phyloP scores from a whole-genome alignment of 345 rosid species.

The Syzygium jambos region DNA sequence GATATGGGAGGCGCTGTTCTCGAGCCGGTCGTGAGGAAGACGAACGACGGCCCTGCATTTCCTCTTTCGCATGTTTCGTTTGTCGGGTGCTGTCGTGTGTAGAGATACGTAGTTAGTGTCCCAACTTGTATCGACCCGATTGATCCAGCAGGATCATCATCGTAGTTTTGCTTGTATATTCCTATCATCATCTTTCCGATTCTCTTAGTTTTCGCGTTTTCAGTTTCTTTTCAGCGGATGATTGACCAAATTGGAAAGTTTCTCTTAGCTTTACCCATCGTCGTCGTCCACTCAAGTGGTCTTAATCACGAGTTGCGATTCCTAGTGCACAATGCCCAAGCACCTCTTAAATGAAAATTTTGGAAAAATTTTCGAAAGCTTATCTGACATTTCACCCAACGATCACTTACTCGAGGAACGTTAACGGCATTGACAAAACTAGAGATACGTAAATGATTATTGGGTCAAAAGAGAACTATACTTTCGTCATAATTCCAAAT shows the following conservation, averaged over 20 bases:
- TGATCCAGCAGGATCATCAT: not conserved
- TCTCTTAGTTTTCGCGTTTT: not conserved
- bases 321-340: not conserved
- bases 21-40: slow-evolving; percentile 15
- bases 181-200: not conserved
- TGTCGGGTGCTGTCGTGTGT: not conserved
- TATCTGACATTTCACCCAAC: not conserved
- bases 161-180: not conserved
- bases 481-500: not conserved
- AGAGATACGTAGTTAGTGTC: not conserved
- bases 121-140: not conserved
- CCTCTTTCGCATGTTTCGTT: not conserved
- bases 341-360: not conserved
- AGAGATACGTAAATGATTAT: not conserved
- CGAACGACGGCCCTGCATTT: not conserved
- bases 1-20: slow-evolving; percentile 55
- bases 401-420: not conserved
- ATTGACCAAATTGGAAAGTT: not conserved
- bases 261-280: not conserved
- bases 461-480: not conserved
- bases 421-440: not conserved
- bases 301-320: not conserved
- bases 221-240: not conserved
- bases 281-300: not conserved
- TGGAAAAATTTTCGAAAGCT: not conserved